phyloP scores from a whole-genome alignment of 345 rosid species.

The Angophora floribunda region DNA sequence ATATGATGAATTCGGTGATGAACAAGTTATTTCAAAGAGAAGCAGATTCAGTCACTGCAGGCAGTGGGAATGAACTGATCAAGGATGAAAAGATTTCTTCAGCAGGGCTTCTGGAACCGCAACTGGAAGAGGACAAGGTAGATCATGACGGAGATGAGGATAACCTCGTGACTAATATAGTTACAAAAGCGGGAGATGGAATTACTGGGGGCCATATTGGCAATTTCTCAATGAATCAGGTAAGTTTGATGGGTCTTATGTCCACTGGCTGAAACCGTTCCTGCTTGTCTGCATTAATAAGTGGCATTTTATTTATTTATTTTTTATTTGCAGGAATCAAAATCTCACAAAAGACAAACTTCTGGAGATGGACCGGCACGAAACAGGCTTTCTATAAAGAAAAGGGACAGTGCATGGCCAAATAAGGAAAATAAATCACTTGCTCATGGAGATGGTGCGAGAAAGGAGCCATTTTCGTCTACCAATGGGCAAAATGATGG shows the following conservation, averaged over 20 bases:
- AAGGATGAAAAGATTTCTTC: conserved; percentile 13
- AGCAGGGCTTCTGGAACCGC: conserved; percentile 7
- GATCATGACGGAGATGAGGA: conserved; percentile 26
- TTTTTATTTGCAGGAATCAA: conserved; percentile 25
- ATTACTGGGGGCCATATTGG: not conserved
- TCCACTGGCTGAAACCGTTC: not conserved
- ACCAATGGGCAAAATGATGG: conserved; percentile 4
- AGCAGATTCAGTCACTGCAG: conserved; percentile 1
- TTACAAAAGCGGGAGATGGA: not conserved
- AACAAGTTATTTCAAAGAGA: conserved; percentile 50
- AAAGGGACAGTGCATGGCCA: conserved; percentile 10
- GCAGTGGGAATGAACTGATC: not conserved
- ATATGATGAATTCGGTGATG: conserved; percentile 73
- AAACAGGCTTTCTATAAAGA: conserved; percentile 6
- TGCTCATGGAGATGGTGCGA: conserved; percentile 9
- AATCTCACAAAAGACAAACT: conserved; percentile 4
- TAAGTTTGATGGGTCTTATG: not conserved
- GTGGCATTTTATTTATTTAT: not conserved
- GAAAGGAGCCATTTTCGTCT: conserved; percentile 14
- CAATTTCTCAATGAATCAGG: not conserved
- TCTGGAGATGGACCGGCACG: conserved; percentile 7
- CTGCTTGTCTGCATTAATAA: not conserved
- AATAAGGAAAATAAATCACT: conserved; percentile 20
- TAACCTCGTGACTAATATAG: conserved; percentile 43
- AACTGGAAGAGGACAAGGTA: conserved; percentile 5